Base-by-base conservation (phyloP, 2,329 filamentous ascomycete genomes). In the Pseudogymnoascus sp. region DNA sequence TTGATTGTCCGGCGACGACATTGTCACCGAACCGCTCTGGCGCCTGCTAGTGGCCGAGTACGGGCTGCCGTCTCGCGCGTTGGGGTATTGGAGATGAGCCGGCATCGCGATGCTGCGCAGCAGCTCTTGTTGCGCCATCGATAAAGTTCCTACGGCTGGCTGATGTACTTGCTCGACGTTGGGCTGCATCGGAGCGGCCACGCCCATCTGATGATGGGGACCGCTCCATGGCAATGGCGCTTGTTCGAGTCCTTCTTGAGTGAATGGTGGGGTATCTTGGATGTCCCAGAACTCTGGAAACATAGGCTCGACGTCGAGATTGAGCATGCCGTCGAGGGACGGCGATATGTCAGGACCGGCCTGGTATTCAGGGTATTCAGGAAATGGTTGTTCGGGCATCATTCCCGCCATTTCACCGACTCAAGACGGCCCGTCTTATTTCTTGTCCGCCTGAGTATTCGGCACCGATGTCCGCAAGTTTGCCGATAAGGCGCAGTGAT, bases 31-130 rank as follows among this genome's bases (percentile, higher is more conserved):
- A 18, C 74, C 76, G 47, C 74, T 77, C 41, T 76, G 79, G 64
- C 74, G 72, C 25, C 78, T 78, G 65, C 79, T 80, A 11, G 72
- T 73, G 61, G 77, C 77, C 8, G 84, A 86, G 64, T 81, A 78
- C 14, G 84, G 83, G 66, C 84, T 86, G 54, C 80, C 75, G 65
- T 33, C 25, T 18, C n/a, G 47, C 20, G 68, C 63, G n/a, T 41
- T 64, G 18, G 63, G 64, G 43, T 86, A 86, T 66, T 83, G 81
- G 16, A 86, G 77, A 65, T 85, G 81, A 22, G 80, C 75, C 12
- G 85, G 84, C 83, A 87, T 87, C 66, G 84, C 84, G 69, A 86
- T 86, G 64, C 78, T 83, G 66, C 80, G 81, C 54, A 87, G 75
- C 68, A 82, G 80, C 69, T 86, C 83, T 68, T 84, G 81, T 70